Evolutionary conservation across 352 stramenopile species (phyloP).

Genomic region (Phytophthora podocarpi): DNA sequence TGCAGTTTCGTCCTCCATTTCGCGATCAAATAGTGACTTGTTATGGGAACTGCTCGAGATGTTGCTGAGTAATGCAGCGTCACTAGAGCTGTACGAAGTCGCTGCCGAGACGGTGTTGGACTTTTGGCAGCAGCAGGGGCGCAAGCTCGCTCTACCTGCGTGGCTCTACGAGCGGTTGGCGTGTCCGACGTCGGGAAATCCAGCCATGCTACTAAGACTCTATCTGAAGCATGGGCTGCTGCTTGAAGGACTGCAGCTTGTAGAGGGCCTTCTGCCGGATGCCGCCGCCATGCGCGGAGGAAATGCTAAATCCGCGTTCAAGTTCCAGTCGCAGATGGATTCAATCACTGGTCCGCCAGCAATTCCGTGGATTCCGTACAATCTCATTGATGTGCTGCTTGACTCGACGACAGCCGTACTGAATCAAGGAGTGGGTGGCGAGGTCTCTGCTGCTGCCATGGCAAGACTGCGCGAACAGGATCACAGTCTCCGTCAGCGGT

Average conservation of each 20-base stretch:
- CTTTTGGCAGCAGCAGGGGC: constrained; percentile 52
- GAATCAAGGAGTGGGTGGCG: constrained; percentile 14
- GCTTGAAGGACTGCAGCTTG: constrained; percentile 66
- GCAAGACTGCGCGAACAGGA: constrained; percentile 33
- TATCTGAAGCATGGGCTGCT: constrained; percentile 69
- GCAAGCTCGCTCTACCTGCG: constrained; percentile 60
- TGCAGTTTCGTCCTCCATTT: constrained; percentile 22
- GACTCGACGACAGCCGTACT: constrained; percentile 51
- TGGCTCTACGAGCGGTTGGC: constrained; percentile 61
- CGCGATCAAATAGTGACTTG: constrained; percentile 39
- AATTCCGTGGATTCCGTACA: constrained; percentile 77
- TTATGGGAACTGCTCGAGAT: constrained; percentile 64
- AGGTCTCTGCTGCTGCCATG: constrained; percentile 25
- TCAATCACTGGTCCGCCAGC: constrained; percentile 14
- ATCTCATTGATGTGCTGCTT: constrained; percentile 64
- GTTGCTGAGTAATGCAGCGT: constrained; percentile 45
- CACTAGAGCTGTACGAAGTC: constrained; percentile 60
- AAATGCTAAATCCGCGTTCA: constrained; percentile 10
- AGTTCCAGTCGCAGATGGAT: constrained; percentile 44
- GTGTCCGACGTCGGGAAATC: constrained; percentile 45
- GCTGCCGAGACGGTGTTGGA: constrained; percentile 60
- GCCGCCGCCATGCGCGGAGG: constrained; percentile 17
- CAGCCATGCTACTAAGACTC: constrained; percentile 57
- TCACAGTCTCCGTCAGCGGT: constrained; percentile 43
- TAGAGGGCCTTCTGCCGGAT: constrained; percentile 43